Base-by-base conservation (phyloP, 768 basidiomycete genomes). In the Mycena alexandri region DNA sequence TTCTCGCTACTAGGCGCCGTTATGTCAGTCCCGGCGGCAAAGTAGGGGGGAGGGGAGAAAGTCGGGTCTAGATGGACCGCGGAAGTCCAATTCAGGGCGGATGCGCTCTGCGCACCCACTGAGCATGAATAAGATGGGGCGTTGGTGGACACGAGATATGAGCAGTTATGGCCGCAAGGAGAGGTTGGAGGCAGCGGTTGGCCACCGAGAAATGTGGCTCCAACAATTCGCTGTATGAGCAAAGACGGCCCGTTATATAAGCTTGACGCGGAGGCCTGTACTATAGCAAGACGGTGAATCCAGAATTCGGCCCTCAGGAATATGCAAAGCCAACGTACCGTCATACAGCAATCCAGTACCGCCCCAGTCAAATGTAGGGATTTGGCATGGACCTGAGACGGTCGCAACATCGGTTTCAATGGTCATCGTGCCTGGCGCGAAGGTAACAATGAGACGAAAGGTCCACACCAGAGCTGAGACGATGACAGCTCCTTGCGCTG, bases 371-470 rank as follows among this genome's bases (percentile, higher is more conserved):
- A 54, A 55, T 14, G 43, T 47, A 16, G 51, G 62, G 21, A 63
- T 19, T 16, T 17, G 16, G 46, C 62, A 63, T 38, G 41, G 14
- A 2, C 19, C 43, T 19, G 14, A 34, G 33, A 34, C 25, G 41
- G 52, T 22, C 6, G 5, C 12, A n/a, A 55, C 21, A 24, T 46
- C 42, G 22, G 43, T 44, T 12, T 55, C n/a, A n/a, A 63, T 43
- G 53, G 29, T 55, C 43, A 63, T 4, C 21, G 52, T 55, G 9
- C 62, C 62, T 12, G 62, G 62, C 16, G 53, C 53, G n/a, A 63
- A 63, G 16, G 62, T 63, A 10, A 54, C 62, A 22, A 63, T 25
- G 62, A 63, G 62, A 10, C 7, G 52, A 38, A 63, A 63, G 14
- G 46, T 13, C 52, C 53, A 47, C 33, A 22, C 24, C 7, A 63